Evolutionary conservation across 1,139 yeast genomes (phyloP).

Genomic region (Suhomyces anneliseae): DNA sequence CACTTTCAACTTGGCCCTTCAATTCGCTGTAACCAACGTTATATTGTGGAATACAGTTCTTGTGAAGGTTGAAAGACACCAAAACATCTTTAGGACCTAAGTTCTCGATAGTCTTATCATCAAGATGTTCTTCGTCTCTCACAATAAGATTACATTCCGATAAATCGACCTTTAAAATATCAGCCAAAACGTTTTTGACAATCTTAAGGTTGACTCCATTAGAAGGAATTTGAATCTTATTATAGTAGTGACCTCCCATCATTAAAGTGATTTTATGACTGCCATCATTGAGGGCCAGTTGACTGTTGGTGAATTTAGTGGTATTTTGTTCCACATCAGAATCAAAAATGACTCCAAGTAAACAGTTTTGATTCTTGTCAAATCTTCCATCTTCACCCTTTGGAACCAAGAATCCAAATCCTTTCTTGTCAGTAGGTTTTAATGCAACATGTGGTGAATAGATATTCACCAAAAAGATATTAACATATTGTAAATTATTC

Average conservation of each 20-base stretch:
- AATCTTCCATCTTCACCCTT: constrained; percentile 25
- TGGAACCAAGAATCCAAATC: constrained; percentile 92
- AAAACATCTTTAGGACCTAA: constrained; percentile 33
- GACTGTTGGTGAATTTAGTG: constrained; percentile 11
- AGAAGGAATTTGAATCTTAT: constrained; percentile 42
- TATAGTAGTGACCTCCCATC: constrained; percentile 78
- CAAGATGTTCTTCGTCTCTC: constrained; percentile 26
- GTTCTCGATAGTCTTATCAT: constrained; percentile 20
- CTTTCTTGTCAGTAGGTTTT: constrained; percentile 51
- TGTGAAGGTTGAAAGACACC: constrained; percentile 35
- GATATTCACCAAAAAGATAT: constrained; percentile 61
- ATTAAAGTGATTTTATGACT: constrained; percentile 68
- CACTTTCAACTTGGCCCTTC: constrained; percentile 36
- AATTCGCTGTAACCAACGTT: constrained; percentile 65
- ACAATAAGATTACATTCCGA: constrained; percentile 24
- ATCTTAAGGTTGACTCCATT: constrained; percentile 42
- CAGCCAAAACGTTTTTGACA: constrained; percentile 47
- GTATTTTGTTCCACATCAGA: constrained; percentile 69
- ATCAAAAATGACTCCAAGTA: constrained; percentile 88
- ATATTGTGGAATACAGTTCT: constrained; percentile 80
- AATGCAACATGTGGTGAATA: constrained; percentile 32
- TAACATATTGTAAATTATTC: constrained; percentile 43
- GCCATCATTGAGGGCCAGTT: background rate
- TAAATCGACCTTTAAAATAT: constrained; percentile 51
- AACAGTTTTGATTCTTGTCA: constrained; percentile 52